phyloP scores from a whole-genome alignment of 2,329 filamentous ascomycete genomes.

The Colletotrichum coccodes region DNA sequence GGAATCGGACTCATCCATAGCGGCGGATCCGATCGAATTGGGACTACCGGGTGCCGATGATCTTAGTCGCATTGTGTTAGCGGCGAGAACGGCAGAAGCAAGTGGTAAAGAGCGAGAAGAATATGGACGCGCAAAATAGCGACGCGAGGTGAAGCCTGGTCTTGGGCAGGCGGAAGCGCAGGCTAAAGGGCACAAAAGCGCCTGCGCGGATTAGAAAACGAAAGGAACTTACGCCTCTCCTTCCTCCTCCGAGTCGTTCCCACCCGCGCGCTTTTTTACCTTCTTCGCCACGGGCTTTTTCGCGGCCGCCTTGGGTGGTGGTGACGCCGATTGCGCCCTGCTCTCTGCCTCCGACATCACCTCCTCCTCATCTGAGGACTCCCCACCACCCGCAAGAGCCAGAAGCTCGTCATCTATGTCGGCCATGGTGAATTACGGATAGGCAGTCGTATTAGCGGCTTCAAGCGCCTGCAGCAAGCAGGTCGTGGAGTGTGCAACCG shows the following conservation, averaged over 20 bases:
- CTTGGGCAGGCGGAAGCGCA: background rate
- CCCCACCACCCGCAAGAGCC: conserved; percentile 85
- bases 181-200: background rate
- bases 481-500: conserved; percentile 1
- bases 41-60: conserved; percentile 77
- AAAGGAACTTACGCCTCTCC: conserved; percentile 79
- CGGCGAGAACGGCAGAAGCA: background rate
- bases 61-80: conserved; percentile 52
- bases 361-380: conserved; percentile 69
- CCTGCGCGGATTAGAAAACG: background rate
- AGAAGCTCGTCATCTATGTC: conserved; percentile 95
- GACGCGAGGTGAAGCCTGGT: background rate
- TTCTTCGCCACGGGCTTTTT: conserved; percentile 55
- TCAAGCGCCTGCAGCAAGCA: background rate
- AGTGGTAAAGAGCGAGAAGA: background rate
- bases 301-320: conserved; percentile 49
- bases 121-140: background rate
- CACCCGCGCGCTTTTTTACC: conserved; percentile 60
- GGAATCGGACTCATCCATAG: conserved; percentile 90
- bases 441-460: background rate
- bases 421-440: conserved; percentile 69
- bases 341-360: conserved; percentile 62
- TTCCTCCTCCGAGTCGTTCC: conserved; percentile 79
- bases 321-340: conserved; percentile 65
- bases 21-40: conserved; percentile 81